Conservation (phyloP, 192 early-diverging fungal species). For the Rhizophagus prolifer region DNA sequence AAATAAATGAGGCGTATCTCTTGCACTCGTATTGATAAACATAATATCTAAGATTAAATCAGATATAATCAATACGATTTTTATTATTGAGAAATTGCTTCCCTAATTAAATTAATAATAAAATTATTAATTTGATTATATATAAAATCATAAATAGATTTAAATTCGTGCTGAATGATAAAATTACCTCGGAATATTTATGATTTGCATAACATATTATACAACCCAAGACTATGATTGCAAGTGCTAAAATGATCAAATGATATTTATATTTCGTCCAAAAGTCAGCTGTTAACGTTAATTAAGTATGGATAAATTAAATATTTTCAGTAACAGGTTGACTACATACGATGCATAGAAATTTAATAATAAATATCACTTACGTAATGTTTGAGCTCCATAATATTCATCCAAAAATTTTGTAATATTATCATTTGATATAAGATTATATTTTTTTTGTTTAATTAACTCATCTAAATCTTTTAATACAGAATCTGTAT, state of each 20-base stretch:
- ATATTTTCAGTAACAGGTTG: no score
- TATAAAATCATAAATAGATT: neutral
- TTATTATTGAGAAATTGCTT: neutral
- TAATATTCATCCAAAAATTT: neutral
- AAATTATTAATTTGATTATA: neutral
- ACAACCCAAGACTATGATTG: no score
- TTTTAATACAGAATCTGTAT: neutral
- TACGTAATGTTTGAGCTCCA: neutral
- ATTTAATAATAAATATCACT: neutral
- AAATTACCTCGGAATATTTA: no score
- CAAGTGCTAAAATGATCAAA: neutral
- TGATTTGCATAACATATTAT: no score
- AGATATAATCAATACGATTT: neutral
- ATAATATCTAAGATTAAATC: constrained; percentile 1
- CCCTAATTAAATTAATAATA: neutral
- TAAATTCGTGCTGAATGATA: neutral
- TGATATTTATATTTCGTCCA: neutral
- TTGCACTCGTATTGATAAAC: neutral
- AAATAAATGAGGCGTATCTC: neutral
- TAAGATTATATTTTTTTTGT: neutral
- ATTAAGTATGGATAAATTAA: no score
- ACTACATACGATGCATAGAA: no score
- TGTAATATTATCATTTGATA: neutral
- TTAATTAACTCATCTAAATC: neutral
- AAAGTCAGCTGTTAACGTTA: neutral